Conservation (phyloP, 345 rosid species). For the Populus tremula region DNA sequence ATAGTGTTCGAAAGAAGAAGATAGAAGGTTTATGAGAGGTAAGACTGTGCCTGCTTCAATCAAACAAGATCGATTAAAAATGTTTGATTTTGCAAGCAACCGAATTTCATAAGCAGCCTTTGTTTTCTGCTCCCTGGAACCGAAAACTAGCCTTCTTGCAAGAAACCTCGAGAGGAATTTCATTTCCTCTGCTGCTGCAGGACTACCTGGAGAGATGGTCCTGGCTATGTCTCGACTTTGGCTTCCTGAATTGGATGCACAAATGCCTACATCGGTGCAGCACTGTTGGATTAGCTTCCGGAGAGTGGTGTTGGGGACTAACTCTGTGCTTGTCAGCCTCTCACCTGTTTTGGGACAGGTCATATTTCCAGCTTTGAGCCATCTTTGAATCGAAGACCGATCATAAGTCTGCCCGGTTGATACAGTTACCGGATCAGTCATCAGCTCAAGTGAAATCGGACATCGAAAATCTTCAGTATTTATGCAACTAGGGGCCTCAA, state of each 20-base stretch:
- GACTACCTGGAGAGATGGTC: slow-evolving; percentile 51
- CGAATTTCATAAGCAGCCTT: slow-evolving; percentile 68
- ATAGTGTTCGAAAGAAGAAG: slow-evolving; percentile 24
- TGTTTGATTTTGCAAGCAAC: slow-evolving; percentile 55
- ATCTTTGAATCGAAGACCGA: slow-evolving; percentile 70
- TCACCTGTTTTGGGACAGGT: slow-evolving; percentile 85
- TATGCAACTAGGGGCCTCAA: slow-evolving; percentile 48
- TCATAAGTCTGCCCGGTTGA: slow-evolving; percentile 87
- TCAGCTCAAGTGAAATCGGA: slow-evolving; percentile 81
- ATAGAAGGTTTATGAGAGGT: slow-evolving; percentile 50
- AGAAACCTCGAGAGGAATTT: slow-evolving; percentile 49
- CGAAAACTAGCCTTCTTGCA: slow-evolving; percentile 55
- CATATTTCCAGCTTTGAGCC: slow-evolving; percentile 71
- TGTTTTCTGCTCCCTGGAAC: slow-evolving; percentile 45
- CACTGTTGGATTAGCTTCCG: slow-evolving; percentile 57
- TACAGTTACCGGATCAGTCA: slow-evolving; percentile 79
- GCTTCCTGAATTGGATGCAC: slow-evolving; percentile 32
- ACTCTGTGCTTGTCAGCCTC: slow-evolving; percentile 44
- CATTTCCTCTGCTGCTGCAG: slow-evolving; percentile 47
- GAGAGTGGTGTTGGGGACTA: slow-evolving; percentile 57
- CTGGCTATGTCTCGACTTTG: slow-evolving; percentile 38
- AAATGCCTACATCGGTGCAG: slow-evolving; percentile 46
- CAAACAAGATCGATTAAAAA: slow-evolving; percentile 57
- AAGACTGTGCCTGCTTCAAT: slow-evolving; percentile 55
- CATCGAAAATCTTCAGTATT: slow-evolving; percentile 78